A percentile compares a stretch with the other conserved stretches of the same genome.
These are phyloP conservation scores for Metschnikowia henanensis DNA, from an alignment of 805 yeast genomes.

Conservation along the genomic window DNA sequence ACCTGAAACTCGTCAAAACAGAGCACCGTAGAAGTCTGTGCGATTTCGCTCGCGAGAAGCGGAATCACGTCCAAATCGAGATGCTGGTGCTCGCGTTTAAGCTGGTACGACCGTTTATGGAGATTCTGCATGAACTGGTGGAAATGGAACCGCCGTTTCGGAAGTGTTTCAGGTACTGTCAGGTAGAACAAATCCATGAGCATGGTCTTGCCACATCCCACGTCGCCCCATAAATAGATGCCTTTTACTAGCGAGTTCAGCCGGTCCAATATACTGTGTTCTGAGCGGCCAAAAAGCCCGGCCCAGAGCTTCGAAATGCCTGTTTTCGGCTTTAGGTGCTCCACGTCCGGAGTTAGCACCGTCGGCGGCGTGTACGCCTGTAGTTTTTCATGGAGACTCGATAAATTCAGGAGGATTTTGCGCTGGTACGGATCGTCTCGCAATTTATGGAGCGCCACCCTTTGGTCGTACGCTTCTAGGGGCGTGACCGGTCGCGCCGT, in stretches of 20 bases:
- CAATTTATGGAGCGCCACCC: constrained; percentile 50
- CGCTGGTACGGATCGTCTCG: constrained; percentile 82
- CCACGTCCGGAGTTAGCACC: constrained; percentile 52
- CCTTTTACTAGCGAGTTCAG: constrained; percentile 51
- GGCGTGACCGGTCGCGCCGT: constrained; percentile 32
- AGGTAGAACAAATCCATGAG: constrained; percentile 92
- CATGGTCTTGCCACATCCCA: constrained; percentile 99
- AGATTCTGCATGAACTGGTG: constrained; percentile 96
- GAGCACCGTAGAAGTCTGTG: constrained; percentile 70
- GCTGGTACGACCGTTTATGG: constrained; percentile 82
- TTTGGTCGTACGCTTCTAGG: constrained; percentile 48
- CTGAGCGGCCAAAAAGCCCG: constrained; percentile 7
- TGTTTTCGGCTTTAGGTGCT: constrained; percentile 49
- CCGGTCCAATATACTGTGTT: not conserved
- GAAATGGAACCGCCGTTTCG: constrained; percentile 85
- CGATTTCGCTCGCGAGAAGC: constrained; percentile 76
- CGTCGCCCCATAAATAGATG: constrained; percentile 93
- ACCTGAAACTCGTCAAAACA: constrained; percentile 99
- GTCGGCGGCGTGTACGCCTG: constrained; percentile 60
- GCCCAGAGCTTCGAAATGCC: constrained; percentile 41
- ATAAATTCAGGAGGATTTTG: constrained; percentile 61
- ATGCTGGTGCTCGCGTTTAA: constrained; percentile 56
- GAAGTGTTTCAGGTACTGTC: constrained; percentile 74
- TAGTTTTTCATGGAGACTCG: constrained; percentile 57
- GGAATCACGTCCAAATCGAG: constrained; percentile 80